A percentile compares a stretch with the other conserved stretches of the same genome.
These are phyloP conservation scores for Aspergillus hortae DNA, from an alignment of 2,329 filamentous ascomycete species.

Conservation along the genomic window DNA sequence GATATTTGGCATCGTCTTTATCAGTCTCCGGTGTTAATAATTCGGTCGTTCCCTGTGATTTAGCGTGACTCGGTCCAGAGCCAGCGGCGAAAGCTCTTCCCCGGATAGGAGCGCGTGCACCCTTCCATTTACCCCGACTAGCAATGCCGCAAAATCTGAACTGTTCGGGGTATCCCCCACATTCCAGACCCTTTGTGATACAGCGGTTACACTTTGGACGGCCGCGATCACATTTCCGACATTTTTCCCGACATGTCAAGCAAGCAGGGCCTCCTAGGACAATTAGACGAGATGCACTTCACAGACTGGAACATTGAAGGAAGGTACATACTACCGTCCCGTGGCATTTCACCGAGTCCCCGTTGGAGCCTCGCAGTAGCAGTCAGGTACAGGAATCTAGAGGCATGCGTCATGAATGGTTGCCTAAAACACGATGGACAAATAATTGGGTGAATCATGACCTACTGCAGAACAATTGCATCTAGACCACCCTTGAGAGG, in stretches of 20 bases:
- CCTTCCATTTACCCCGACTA: conserved; percentile 30
- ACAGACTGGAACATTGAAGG: background rate
- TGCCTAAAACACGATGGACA: background rate
- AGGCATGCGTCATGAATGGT: background rate
- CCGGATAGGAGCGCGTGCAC: conserved; percentile 17
- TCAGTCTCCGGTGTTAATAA: background rate
- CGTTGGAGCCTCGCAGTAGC: background rate
- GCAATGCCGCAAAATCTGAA: conserved; percentile 29
- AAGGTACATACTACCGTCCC: conserved; percentile 2
- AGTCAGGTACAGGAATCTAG: background rate
- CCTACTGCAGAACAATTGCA: background rate
- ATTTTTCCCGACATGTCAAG: conserved; percentile 32
- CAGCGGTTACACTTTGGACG: conserved; percentile 29
- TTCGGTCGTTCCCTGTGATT: background rate
- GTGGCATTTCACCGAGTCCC: conserved; percentile 5
- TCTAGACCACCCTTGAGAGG: background rate
- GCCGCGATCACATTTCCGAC: conserved; percentile 28
- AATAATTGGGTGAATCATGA: background rate
- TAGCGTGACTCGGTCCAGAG: background rate
- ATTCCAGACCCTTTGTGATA: conserved; percentile 27
- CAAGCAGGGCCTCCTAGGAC: conserved; percentile 26
- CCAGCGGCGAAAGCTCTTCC: background rate
- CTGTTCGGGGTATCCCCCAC: conserved; percentile 30
- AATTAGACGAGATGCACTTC: background rate
- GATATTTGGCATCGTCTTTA: background rate